These are phyloP conservation scores for Pisolithus orientalis DNA, from an alignment of 768 basidiomycete species.

Conservation along the genomic window DNA sequence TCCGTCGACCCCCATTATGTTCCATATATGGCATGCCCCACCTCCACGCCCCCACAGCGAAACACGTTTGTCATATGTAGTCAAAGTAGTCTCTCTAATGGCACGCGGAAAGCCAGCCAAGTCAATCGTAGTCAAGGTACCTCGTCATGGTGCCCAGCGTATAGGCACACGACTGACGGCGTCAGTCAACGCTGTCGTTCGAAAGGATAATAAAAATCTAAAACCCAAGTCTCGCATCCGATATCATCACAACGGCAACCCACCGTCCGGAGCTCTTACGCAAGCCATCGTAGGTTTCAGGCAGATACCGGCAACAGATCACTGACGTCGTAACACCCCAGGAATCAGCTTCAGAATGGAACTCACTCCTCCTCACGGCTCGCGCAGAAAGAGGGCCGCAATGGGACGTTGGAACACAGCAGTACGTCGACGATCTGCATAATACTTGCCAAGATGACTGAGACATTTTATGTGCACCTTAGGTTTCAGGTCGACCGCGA, in stretches of 20 bases:
- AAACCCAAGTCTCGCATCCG: constrained; percentile 21
- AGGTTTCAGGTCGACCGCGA: constrained; percentile 75
- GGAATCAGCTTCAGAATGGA: constrained; percentile 85
- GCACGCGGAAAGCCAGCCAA: constrained; percentile 44
- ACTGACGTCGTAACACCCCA: constrained; percentile 10
- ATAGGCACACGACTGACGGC: constrained; percentile 57
- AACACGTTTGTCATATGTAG: too few relatives aligned
- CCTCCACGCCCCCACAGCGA: neutral
- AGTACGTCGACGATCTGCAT: constrained; percentile 41
- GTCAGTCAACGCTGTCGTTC: constrained; percentile 53
- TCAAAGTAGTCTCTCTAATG: constrained; percentile 7
- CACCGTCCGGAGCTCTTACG: constrained; percentile 35
- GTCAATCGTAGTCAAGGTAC: constrained; percentile 58
- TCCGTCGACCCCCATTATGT: neutral
- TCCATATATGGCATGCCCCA: neutral
- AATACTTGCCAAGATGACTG: neutral
- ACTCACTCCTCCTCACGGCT: constrained; percentile 70
- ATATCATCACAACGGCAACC: constrained; percentile 57
- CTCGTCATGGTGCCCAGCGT: constrained; percentile 69
- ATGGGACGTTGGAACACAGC: constrained; percentile 84
- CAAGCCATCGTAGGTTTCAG: constrained; percentile 56
- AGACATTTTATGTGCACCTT: neutral
- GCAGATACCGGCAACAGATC: neutral
- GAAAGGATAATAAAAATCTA: constrained; percentile 46
- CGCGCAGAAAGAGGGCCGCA: constrained; percentile 80